Evolutionary conservation across 192 early-diverging fungal species (phyloP).

Genomic region (Backusella sp.): DNA sequence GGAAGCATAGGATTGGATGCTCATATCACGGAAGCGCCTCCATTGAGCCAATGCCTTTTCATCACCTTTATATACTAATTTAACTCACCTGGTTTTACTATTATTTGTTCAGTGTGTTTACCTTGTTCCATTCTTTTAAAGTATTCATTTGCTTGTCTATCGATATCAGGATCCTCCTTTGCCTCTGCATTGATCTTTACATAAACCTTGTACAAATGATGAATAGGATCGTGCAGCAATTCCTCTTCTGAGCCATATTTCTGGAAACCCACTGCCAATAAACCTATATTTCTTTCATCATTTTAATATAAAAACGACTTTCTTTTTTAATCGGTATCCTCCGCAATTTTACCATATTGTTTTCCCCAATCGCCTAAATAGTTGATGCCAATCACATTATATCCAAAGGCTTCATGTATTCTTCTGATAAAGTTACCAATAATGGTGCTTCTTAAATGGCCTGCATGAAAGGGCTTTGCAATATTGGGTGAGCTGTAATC

Average conservation of each 20-base stretch:
- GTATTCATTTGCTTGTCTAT: slow-evolving; percentile 80
- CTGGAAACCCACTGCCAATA: slow-evolving; percentile 86
- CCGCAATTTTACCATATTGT: slow-evolving; percentile 75
- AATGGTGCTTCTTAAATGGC: slow-evolving; percentile 95
- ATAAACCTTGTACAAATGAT: slow-evolving; percentile 88
- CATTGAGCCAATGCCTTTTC: slow-evolving; percentile 67
- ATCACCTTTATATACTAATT: slow-evolving; percentile 39
- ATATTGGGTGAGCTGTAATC: slow-evolving; percentile 97
- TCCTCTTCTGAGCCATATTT: slow-evolving; percentile 71
- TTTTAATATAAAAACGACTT: not conserved
- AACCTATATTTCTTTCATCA: slow-evolving; percentile 41
- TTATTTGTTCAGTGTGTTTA: not conserved
- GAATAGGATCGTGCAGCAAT: slow-evolving; percentile 78
- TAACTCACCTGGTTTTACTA: too few relatives aligned
- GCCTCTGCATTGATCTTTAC: slow-evolving; percentile 79
- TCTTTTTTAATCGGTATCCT: not conserved
- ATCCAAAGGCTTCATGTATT: slow-evolving; percentile 76
- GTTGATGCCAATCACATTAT: slow-evolving; percentile 84
- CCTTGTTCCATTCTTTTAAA: slow-evolving; percentile 87
- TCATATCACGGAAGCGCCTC: slow-evolving; percentile 83
- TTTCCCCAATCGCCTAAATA: slow-evolving; percentile 99
- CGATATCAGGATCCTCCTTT: slow-evolving; percentile 54
- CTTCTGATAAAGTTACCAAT: slow-evolving; percentile 89
- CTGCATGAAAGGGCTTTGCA: slow-evolving; percentile 96
- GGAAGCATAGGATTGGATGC: slow-evolving; percentile 77